These are phyloP conservation scores for Coniochaeta sp. DNA, from an alignment of 2,329 filamentous ascomycete genomes.

Conservation along the genomic window DNA sequence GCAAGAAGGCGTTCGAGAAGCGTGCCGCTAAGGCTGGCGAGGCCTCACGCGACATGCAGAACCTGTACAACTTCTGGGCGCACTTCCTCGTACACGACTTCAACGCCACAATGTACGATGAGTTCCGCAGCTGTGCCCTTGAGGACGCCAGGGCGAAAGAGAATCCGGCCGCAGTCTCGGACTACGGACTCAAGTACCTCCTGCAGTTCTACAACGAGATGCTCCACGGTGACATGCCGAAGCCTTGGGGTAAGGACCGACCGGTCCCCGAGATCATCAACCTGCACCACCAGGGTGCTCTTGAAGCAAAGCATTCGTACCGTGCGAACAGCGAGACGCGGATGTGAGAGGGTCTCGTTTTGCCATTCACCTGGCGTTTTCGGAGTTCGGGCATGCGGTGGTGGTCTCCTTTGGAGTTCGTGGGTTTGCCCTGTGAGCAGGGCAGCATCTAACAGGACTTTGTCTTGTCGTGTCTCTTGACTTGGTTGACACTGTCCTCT, in stretches of 20 bases:
- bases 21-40: constrained; percentile 26
- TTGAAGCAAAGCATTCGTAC: constrained; percentile 9
- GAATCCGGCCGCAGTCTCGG: constrained; percentile 31
- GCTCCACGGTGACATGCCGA: constrained; percentile 13
- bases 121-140: constrained; percentile 61
- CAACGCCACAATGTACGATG: constrained; percentile 67
- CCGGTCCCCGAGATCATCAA: constrained; percentile 20
- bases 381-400: constrained; percentile 4
- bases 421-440: background rate
- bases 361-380: background rate
- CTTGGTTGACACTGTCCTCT: background rate
- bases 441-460: too few species aligned
- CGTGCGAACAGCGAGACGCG: constrained; percentile 9
- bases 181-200: constrained; percentile 55
- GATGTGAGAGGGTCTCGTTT: constrained; percentile 4
- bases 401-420: constrained; percentile 1
- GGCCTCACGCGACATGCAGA: constrained; percentile 51
- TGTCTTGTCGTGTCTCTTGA: background rate
- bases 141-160: constrained; percentile 50
- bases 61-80: constrained; percentile 69
- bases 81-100: constrained; percentile 68
- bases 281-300: constrained; percentile 19
- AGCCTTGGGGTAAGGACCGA: constrained; percentile 17
- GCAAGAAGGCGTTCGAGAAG: constrained; percentile 29
- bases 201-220: constrained; percentile 53